Base-by-base conservation (phyloP, 2,329 filamentous ascomycete genomes). In the Xylariaceae sp. region DNA sequence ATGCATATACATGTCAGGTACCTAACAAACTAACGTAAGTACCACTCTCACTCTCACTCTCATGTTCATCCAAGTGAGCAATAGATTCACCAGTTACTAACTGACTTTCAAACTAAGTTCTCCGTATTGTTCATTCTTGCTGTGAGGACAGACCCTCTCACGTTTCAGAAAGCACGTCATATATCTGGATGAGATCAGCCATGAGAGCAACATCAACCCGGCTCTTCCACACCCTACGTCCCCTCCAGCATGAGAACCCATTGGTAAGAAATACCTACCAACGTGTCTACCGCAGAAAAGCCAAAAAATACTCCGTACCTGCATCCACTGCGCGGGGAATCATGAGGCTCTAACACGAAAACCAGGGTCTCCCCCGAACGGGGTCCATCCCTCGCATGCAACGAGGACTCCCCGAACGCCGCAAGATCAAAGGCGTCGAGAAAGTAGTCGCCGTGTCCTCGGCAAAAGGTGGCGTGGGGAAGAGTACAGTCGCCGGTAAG, bases 381-480 rank as follows among this genome's bases (percentile, higher is more conserved):
- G 92, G 88, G 37, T 82, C 79, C 37, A 82, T 92, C 61, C 88
- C 87, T 37, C 86, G 88, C 45, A 86, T 90, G 79, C 89, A 90
- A 75, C 85, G 90, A 56, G 90, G 90, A 23, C 81, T 96, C 9
- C 93, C 94, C 0, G 84, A 91, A 67, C 87, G 88, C 69, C 84
- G 90, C 65, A 86, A 84, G 67, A 96, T 99, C 67, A 82, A 83
- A 30, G 86, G 92, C 72, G 93, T 99, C 23, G 83, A 86, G 65
- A 96, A 96, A 72, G 86, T 97, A n/a, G 85, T 99, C 60, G 92
- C 92, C n/a, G 90, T 99, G 11, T 96, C 92, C 3, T 97, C 92
- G 1, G 94, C 94, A 11, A 99, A 99, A 72, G 94, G 94, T 2
- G 94, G 94, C n/a, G 94, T 99, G 0, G 94, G 94, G 1, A 99